Percentiles rank a stretch among this genome's conserved stretches.
Conservation (phyloP, 78 protist species). For the Dictyostelium firmibasis region DNA sequence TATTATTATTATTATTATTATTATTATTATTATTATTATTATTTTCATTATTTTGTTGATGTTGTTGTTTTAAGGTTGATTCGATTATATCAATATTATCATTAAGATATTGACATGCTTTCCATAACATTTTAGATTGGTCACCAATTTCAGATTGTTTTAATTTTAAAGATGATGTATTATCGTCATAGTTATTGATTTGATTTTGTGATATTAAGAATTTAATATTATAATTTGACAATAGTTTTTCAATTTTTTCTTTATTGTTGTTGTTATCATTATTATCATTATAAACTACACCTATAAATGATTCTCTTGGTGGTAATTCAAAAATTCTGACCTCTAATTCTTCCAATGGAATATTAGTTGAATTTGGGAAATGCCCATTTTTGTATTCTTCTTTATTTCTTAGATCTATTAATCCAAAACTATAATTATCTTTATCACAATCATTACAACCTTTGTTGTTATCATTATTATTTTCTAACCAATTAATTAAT, state of each 20-base stretch:
- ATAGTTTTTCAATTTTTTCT: background rate
- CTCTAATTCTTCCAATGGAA: slow-evolving; percentile 31
- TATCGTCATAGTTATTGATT: background rate
- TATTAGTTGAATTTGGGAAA: slow-evolving; percentile 13
- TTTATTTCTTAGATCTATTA: slow-evolving; percentile 10
- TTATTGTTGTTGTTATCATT: background rate
- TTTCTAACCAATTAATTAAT: background rate
- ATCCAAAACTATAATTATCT: background rate
- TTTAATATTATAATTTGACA: background rate
- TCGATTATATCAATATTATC: slow-evolving; percentile 17
- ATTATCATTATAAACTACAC: background rate
- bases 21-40: background rate
- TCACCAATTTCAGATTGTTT: background rate
- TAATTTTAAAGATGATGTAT: background rate
- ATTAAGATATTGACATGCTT: slow-evolving; percentile 12
- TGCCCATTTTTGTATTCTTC: background rate
- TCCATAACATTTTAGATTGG: slow-evolving; percentile 34
- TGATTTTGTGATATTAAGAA: background rate
- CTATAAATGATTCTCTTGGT: slow-evolving; percentile 30
- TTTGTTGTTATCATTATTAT: background rate
- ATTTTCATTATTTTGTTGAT: background rate
- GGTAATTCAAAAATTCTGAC: slow-evolving; percentile 63
- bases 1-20: background rate
- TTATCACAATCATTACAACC: background rate
- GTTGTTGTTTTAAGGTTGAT: background rate